Evolutionary conservation across 306 rosid species (phyloP).

Genomic region (Rosa persica): DNA sequence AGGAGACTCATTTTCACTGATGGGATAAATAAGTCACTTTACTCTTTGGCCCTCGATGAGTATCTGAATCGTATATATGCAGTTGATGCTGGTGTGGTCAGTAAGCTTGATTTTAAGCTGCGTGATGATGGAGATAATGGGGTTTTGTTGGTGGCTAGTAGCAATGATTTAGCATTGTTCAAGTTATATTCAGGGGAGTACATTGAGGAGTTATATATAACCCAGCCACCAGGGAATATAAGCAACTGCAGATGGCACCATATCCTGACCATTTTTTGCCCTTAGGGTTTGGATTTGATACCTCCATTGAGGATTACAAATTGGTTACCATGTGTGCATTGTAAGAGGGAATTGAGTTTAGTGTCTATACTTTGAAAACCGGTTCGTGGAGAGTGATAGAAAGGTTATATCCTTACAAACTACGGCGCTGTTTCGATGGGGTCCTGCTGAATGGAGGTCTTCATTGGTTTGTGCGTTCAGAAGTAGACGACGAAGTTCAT

Average conservation of each 20-base stretch:
- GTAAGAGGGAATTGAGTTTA: neutral
- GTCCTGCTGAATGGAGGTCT: neutral
- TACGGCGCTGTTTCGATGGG: neutral
- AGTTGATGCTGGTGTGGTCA: neutral
- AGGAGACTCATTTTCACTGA: neutral
- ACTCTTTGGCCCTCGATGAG: neutral
- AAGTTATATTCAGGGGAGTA: neutral
- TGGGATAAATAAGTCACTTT: neutral
- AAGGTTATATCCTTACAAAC: neutral
- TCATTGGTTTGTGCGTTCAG: neutral
- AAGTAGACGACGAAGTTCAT: too few relatives aligned
- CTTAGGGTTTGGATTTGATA: neutral
- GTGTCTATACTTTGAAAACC: neutral
- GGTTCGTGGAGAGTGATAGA: neutral
- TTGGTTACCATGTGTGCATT: neutral
- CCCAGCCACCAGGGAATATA: neutral
- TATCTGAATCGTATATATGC: neutral
- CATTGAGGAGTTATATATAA: neutral
- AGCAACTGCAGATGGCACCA: neutral
- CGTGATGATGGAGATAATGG: too few relatives aligned
- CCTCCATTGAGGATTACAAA: neutral
- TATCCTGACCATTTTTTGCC: too few relatives aligned
- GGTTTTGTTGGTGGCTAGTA: neutral
- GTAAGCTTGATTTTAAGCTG: neutral
- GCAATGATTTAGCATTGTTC: neutral